A percentile compares a stretch with the other conserved stretches of the same genome.
These are phyloP conservation scores for Botryotinia convoluta DNA, from an alignment of 2,329 filamentous ascomycete genomes.

Conservation along the genomic window DNA sequence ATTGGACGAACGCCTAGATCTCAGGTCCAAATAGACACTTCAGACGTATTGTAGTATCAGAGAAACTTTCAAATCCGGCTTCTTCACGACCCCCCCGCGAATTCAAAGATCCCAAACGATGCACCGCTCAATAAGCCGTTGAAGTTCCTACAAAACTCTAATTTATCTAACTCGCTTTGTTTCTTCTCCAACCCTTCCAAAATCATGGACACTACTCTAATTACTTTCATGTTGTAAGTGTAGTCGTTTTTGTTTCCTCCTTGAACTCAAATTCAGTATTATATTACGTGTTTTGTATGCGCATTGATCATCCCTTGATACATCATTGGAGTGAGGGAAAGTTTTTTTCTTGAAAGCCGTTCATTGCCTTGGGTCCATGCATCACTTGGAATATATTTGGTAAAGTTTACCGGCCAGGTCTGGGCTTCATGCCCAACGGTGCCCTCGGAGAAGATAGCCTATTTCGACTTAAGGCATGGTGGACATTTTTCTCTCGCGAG, in stretches of 20 bases:
- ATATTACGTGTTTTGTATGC: neutral
- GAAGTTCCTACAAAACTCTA: slow-evolving; percentile 7
- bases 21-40: neutral
- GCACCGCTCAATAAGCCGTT: neutral
- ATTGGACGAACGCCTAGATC: neutral
- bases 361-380: neutral
- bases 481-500: neutral
- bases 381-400: neutral
- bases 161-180: neutral
- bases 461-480: neutral
- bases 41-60: slow-evolving; percentile 4
- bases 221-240: slow-evolving; percentile 63
- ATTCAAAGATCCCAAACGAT: neutral
- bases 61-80: neutral
- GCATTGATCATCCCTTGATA: slow-evolving; percentile 12
- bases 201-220: slow-evolving; percentile 54
- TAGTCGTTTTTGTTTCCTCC: neutral
- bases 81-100: neutral
- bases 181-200: slow-evolving; percentile 25
- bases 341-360: neutral
- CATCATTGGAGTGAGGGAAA: neutral
- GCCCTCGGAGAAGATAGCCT: neutral
- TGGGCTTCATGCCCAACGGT: neutral
- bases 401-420: neutral
- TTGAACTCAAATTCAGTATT: neutral